These are phyloP conservation scores for Aureobasidium subglaciale DNA, from an alignment of 2,329 filamentous ascomycete species.

Conservation along the genomic window DNA sequence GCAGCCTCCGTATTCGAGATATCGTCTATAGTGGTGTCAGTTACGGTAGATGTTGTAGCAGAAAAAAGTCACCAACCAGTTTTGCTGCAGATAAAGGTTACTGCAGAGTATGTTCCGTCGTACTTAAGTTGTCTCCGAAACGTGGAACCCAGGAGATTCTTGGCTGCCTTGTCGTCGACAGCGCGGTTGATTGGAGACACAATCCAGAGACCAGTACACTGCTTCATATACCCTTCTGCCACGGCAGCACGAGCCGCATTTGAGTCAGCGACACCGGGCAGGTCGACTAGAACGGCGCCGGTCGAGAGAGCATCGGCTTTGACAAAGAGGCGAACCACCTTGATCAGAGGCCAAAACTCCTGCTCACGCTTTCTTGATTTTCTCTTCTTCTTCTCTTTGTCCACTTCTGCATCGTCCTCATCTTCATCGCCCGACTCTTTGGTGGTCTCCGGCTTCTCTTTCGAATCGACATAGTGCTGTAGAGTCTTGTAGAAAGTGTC, in stretches of 20 bases:
- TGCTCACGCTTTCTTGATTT: conserved; percentile 21
- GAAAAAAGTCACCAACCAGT: conserved; percentile 27
- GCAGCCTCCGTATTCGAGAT: conserved; percentile 44
- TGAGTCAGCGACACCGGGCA: conserved; percentile 53
- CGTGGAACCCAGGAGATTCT: conserved; percentile 47
- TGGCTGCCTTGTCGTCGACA: conserved; percentile 54
- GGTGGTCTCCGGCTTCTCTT: conserved; percentile 35
- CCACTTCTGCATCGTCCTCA: conserved; percentile 23
- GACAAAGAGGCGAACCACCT: conserved; percentile 46
- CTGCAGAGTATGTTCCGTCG: conserved; percentile 46
- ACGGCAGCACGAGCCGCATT: conserved; percentile 54
- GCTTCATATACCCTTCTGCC: conserved; percentile 53
- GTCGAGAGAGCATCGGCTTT: conserved; percentile 46
- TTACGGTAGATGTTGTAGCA: too few relatives aligned
- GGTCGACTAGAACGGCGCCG: conserved; percentile 50
- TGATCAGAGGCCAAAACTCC: conserved; percentile 48
- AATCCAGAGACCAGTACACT: conserved; percentile 55
- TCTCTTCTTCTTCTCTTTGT: conserved; percentile 28
- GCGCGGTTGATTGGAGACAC: conserved; percentile 55
- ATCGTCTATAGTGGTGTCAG: conserved; percentile 38
- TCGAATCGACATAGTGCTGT: conserved; percentile 49
- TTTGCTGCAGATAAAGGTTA: conserved; percentile 58
- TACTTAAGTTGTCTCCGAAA: conserved; percentile 55
- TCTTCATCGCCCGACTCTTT: conserved; percentile 19
- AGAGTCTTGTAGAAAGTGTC: conserved; percentile 40